These are phyloP conservation scores for Pinus tabuliformis DNA, from an alignment of 75 land plant genomes.

Conservation along the genomic window DNA sequence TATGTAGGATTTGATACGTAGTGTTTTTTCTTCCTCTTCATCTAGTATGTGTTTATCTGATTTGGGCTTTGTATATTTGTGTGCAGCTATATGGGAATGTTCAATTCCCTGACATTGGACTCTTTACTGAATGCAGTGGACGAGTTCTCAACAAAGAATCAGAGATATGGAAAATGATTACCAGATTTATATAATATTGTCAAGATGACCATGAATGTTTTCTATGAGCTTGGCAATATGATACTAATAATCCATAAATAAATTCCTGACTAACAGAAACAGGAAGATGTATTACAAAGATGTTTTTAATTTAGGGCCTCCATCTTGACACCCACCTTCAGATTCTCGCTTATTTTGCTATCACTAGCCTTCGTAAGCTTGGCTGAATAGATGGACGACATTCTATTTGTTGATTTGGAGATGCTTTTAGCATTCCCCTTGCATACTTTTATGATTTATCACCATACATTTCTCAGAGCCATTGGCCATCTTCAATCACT, in stretches of 20 bases:
- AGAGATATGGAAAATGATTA: slow-evolving; percentile 7
- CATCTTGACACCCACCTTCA: no score
- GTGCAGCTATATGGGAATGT: slow-evolving; percentile 11
- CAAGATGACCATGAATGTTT: background rate
- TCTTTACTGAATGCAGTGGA: slow-evolving; percentile 4
- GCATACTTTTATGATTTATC: no score
- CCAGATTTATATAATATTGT: background rate
- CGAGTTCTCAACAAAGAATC: slow-evolving; percentile 7
- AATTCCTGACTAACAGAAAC: background rate
- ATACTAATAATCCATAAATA: background rate
- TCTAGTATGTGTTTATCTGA: background rate
- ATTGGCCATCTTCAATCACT: no score
- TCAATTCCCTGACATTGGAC: slow-evolving; percentile 5
- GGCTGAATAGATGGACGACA: no score
- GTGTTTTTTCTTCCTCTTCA: background rate
- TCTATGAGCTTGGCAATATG: background rate
- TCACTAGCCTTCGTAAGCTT: no score
- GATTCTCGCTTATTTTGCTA: no score
- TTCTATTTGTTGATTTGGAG: no score
- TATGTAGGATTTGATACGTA: background rate
- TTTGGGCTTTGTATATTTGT: background rate
- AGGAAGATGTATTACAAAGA: background rate
- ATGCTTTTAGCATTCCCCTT: no score
- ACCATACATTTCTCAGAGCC: no score
- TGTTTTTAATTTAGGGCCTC: no score